These are phyloP conservation scores for Trichopus zeylanicus DNA, from an alignment of 116 monocot genomes.

Conservation along the genomic window DNA sequence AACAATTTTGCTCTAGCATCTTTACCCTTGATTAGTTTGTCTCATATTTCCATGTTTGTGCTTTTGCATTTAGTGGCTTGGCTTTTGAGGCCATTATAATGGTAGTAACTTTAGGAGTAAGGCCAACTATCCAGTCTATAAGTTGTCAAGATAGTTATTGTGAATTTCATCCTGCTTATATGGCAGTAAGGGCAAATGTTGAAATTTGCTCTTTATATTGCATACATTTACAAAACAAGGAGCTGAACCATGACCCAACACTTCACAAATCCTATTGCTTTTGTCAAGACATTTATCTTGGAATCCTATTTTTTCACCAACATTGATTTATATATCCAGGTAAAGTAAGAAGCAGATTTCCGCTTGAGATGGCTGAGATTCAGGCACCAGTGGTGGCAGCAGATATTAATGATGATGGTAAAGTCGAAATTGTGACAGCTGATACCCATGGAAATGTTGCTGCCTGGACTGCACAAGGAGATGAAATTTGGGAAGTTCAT, in stretches of 20 bases:
- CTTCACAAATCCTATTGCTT: too few species aligned
- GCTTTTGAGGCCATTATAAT: too few species aligned
- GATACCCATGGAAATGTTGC: slow-evolving; percentile 94
- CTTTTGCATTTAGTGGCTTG: too few species aligned
- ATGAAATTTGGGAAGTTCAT: slow-evolving; percentile 95
- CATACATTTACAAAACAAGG: too few species aligned
- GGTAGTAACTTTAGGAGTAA: too few species aligned
- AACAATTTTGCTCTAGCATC: slow-evolving; percentile 3
- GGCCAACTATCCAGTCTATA: too few species aligned
- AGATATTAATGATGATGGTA: slow-evolving; percentile 98
- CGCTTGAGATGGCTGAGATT: slow-evolving; percentile 98
- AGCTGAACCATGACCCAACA: too few species aligned
- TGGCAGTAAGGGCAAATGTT: too few species aligned
- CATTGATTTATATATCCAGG: slow-evolving; percentile 29
- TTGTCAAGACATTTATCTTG: too few species aligned
- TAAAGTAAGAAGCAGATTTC: slow-evolving; percentile 77
- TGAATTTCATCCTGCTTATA: too few species aligned
- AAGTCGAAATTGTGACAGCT: slow-evolving; percentile 86
- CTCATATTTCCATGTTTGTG: background rate
- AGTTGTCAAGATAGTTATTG: too few species aligned
- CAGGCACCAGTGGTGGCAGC: slow-evolving; percentile 77
- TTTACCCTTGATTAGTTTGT: background rate
- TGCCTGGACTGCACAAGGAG: slow-evolving; percentile 88
- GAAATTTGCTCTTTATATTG: too few species aligned
- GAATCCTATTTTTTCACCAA: background rate